These are phyloP conservation scores for Gyromitra esculenta DNA, from an alignment of 2,329 filamentous ascomycete genomes.

Conservation along the genomic window DNA sequence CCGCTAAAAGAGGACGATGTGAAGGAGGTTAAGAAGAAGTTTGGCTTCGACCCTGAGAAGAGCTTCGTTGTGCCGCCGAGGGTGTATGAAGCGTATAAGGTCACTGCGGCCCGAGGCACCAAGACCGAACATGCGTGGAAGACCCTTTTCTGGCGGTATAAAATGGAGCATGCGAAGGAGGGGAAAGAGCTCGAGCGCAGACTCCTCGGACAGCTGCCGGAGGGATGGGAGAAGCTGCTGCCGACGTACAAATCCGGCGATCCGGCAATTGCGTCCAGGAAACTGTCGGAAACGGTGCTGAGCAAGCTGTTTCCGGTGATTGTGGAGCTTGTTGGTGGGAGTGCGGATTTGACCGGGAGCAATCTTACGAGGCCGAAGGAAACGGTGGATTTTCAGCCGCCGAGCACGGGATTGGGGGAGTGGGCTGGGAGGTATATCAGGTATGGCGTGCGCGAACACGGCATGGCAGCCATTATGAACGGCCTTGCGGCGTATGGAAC, in stretches of 20 bases:
- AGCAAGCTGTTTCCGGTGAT: constrained; percentile 83
- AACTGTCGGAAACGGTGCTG: constrained; percentile 94
- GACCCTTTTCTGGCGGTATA: constrained; percentile 87
- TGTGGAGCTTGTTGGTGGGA: constrained; percentile 93
- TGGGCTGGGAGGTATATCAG: constrained; percentile 91
- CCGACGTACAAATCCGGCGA: constrained; percentile 86
- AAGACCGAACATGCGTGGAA: constrained; percentile 95
- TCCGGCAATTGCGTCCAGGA: constrained; percentile 85
- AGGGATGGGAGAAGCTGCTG: constrained; percentile 94
- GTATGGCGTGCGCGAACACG: constrained; percentile 91
- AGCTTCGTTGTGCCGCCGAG: constrained; percentile 91
- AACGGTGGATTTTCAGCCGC: constrained; percentile 96
- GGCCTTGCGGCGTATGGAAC: constrained; percentile 95
- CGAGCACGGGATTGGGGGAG: constrained; percentile 82
- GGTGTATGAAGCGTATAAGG: constrained; percentile 89
- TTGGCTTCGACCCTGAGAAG: constrained; percentile 94
- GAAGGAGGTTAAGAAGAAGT: constrained; percentile 91
- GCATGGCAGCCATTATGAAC: constrained; percentile 92
- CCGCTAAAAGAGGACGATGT: constrained; percentile 94
- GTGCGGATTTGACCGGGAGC: constrained; percentile 95
- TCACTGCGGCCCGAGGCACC: constrained; percentile 84
- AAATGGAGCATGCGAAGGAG: constrained; percentile 77
- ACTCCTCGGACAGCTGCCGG: constrained; percentile 81
- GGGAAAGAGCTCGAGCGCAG: constrained; percentile 83
- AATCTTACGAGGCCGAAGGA: constrained; percentile 99